Base-by-base conservation (phyloP, 2,329 filamentous ascomycete species). In the Microsporum canis region DNA sequence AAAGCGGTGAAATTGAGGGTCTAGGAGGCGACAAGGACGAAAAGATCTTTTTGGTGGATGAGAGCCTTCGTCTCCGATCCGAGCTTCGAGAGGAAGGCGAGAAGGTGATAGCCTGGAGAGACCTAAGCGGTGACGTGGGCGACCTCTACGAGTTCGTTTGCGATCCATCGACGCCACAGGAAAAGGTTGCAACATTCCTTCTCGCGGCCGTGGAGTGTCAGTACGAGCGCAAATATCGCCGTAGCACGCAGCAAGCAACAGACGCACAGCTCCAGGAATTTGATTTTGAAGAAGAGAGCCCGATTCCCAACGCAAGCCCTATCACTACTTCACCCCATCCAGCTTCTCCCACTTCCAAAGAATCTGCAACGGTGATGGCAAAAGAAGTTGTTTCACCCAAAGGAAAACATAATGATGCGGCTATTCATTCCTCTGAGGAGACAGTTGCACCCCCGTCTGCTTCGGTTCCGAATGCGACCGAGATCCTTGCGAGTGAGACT, bases 71-170 rank as follows among this genome's bases (percentile, higher is more conserved):
- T 71, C 90, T 99, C 70, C 87, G 92, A 61, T 88, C 89, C 49
- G 89, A 95, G 72, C 83, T 88, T 65, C 83, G 91, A 65, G 85
- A 90, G 65, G 85, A 84, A 41, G 88, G 88, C 27, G 88, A 95
- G 68, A 89, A 88, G 70, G 86, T 97, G 6, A 82, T 99, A 65
- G 92, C 92, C 63, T 99, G 94, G 94, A 87, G 88, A 67, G 94
- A 99, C 71, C 77, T 97, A 63, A 96, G 91, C 68, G 94, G 94
- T 61, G 94, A 99, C 78, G 82, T 84, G 36, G 92, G 91, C 60
- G 94, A 99, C 74, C 82, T 97, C n/a, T 99, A 89, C 81, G 92
- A 99, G 74, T 99, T 97, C 71, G 88, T 99, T 65, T 97, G 91
- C 77, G 94, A 97, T 75, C 73, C 80, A 43, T 85, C 86, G 10